phyloP scores from a whole-genome alignment of 495 filamentous ascomycete genomes.

The Venustampulla echinocandica region DNA sequence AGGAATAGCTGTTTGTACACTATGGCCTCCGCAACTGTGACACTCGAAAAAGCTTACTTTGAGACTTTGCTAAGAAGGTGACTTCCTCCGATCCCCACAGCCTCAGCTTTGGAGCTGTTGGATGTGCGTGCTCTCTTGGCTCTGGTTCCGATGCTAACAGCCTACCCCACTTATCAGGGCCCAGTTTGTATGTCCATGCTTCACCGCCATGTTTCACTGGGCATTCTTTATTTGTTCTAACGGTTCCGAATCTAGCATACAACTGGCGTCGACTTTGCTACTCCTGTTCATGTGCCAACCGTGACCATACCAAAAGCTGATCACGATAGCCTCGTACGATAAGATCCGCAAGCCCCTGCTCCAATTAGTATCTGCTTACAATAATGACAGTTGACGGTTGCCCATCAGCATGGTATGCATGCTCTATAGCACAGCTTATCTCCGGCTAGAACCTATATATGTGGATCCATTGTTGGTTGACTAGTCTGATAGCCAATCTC shows the following conservation, averaged over 20 bases:
- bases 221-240: not conserved
- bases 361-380: conserved; percentile 2
- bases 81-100: conserved; percentile 13
- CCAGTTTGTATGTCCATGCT: conserved; percentile 19
- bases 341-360: not conserved
- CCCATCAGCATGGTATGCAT: conserved; percentile 36
- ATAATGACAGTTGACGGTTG: conserved; percentile 13
- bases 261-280: conserved; percentile 26
- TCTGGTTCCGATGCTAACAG: conserved; percentile 7
- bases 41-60: conserved; percentile 43
- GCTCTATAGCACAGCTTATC: conserved; percentile 32
- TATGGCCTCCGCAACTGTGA: conserved; percentile 33
- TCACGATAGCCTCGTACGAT: conserved; percentile 47
- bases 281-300: conserved; percentile 28
- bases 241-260: conserved; percentile 30
- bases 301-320: conserved; percentile 46
- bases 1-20: conserved; percentile 11
- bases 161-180: conserved; percentile 17
- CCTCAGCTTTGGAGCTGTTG: not conserved
- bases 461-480: conserved; percentile 7
- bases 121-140: not conserved
- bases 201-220: not conserved
- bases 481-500: conserved; percentile 43
- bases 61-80: conserved; percentile 45
- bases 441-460: not conserved